Percentiles rank a stretch among this genome's conserved stretches.
Conservation (phyloP, 345 rosid genomes). For the Heritiera littoralis region DNA sequence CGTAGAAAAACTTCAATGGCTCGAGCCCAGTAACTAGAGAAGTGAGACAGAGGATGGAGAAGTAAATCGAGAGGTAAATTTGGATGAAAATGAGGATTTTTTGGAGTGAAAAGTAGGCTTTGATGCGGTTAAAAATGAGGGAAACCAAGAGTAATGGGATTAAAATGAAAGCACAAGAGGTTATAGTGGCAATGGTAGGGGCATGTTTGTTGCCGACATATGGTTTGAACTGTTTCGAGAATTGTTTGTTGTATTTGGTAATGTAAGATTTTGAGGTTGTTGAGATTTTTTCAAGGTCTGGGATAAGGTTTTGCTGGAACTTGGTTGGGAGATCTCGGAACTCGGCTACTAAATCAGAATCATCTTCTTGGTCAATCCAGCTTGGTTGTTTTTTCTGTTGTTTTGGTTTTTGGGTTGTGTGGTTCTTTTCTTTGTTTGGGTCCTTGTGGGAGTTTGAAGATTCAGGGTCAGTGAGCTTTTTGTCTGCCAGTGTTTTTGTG, state of each 20-base stretch:
- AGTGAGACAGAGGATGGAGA: constrained; percentile 77
- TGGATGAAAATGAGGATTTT: constrained; percentile 79
- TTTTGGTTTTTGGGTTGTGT: constrained; percentile 24
- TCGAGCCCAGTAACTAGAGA: constrained; percentile 78
- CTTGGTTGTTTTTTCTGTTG: constrained; percentile 38
- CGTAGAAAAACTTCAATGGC: constrained; percentile 79
- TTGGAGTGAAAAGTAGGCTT: constrained; percentile 88
- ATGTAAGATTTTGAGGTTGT: constrained; percentile 71
- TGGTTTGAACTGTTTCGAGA: constrained; percentile 80
- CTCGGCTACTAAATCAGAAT: constrained; percentile 61
- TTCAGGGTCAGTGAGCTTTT: constrained; percentile 30
- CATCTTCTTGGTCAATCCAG: constrained; percentile 71
- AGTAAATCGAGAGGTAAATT: constrained; percentile 90
- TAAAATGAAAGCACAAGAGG: constrained; percentile 66
- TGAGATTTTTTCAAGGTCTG: constrained; percentile 85
- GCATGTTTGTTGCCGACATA: constrained; percentile 78
- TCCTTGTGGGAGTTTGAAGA: constrained; percentile 37
- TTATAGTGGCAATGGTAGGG: constrained; percentile 62
- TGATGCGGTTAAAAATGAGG: constrained; percentile 68
- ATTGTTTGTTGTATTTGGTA: constrained; percentile 72
- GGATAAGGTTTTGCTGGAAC: constrained; percentile 71
- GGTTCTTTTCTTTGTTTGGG: constrained; percentile 26
- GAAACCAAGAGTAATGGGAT: constrained; percentile 82
- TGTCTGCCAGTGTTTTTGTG: constrained; percentile 32
- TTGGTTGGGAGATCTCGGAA: constrained; percentile 75